A percentile compares a stretch with the other conserved stretches of the same genome.
Conservation (phyloP, 2,329 filamentous ascomycete species). For the Chaetomium olivaceum region DNA sequence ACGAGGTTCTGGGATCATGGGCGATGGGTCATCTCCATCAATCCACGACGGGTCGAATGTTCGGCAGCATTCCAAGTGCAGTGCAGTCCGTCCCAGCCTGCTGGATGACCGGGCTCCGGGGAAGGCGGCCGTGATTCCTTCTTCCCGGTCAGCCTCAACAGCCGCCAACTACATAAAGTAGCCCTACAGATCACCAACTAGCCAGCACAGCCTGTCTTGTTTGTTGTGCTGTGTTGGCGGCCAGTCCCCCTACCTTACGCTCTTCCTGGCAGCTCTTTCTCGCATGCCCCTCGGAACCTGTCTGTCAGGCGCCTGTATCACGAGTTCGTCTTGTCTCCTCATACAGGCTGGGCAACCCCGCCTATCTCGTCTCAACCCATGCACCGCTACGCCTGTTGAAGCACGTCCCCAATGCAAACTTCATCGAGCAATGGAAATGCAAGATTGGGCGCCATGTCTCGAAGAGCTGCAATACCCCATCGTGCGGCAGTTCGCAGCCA, state of each 20-base stretch:
- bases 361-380: slow-evolving; percentile 11
- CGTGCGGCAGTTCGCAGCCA: slow-evolving; percentile 13
- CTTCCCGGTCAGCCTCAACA: slow-evolving; percentile 9
- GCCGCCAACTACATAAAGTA: neutral
- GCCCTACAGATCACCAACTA: neutral
- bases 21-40: neutral
- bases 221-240: slow-evolving; percentile 10
- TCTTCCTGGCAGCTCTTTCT: neutral
- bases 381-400: neutral
- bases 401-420: neutral
- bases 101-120: neutral
- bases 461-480: slow-evolving; percentile 1
- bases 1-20: slow-evolving; percentile 7
- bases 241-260: neutral
- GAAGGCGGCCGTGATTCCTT: neutral
- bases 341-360: neutral
- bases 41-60: neutral
- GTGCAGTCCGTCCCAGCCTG: neutral
- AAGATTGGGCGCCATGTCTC: slow-evolving; percentile 20
- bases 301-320: slow-evolving; percentile 7
- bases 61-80: neutral
- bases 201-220: slow-evolving; percentile 3
- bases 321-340: slow-evolving; percentile 13
- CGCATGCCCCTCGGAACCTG: neutral
- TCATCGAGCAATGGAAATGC: slow-evolving; percentile 10